phyloP scores from a whole-genome alignment of 306 rosid species.

The Quercus engelmannii region DNA sequence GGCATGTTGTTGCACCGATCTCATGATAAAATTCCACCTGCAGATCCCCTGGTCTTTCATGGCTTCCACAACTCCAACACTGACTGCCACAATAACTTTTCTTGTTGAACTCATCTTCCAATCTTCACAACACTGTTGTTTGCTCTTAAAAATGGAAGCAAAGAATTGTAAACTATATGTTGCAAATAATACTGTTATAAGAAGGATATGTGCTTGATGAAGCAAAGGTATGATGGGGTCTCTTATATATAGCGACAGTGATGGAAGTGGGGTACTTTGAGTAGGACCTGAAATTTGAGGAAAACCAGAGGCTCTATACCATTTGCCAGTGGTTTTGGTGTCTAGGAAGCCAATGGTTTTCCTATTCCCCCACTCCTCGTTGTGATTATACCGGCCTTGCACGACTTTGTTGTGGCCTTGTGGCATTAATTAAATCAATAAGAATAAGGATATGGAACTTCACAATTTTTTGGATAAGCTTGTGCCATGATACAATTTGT shows the following conservation, averaged over 20 bases:
- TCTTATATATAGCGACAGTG: neutral
- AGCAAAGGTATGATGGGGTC: neutral
- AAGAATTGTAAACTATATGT: neutral
- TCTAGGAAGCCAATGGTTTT: neutral
- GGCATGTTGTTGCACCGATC: neutral
- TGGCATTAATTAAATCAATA: too few relatives aligned
- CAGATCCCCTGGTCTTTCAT: neutral
- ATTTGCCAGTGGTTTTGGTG: neutral
- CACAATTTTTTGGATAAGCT: too few relatives aligned
- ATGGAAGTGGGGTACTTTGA: neutral
- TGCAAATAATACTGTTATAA: neutral
- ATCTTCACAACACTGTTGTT: too few relatives aligned
- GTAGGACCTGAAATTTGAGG: neutral
- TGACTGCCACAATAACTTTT: too few relatives aligned
- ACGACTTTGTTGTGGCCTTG: too few relatives aligned
- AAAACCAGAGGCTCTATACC: neutral
- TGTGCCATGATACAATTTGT: too few relatives aligned
- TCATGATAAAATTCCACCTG: neutral
- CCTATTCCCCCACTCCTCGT: too few relatives aligned
- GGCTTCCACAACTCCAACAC: constrained; percentile 27
- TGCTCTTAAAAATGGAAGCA: too few relatives aligned
- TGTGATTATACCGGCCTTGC: too few relatives aligned
- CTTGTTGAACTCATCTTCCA: too few relatives aligned
- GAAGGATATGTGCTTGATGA: neutral
- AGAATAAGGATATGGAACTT: too few relatives aligned